These are phyloP conservation scores for Alternaria arborescens DNA, from an alignment of 2,329 filamentous ascomycete genomes.

Conservation along the genomic window DNA sequence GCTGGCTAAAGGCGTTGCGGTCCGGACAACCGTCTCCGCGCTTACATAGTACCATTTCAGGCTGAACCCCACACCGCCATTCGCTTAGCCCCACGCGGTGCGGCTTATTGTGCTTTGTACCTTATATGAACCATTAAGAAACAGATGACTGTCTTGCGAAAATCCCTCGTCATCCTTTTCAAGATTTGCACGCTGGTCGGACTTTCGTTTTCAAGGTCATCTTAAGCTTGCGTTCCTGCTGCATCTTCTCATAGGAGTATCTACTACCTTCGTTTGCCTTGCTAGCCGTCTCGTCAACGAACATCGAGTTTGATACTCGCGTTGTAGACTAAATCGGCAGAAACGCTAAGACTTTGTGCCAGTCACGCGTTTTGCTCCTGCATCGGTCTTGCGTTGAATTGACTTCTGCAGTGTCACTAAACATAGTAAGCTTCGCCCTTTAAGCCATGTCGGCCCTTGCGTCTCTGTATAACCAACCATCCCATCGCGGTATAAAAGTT, in stretches of 20 bases:
- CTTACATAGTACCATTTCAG: slow-evolving; percentile 34
- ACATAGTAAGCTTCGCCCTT: slow-evolving; percentile 41
- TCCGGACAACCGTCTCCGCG: slow-evolving; percentile 44
- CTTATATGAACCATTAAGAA: slow-evolving; percentile 33
- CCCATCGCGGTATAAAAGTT: slow-evolving; percentile 25
- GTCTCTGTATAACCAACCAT: slow-evolving; percentile 37
- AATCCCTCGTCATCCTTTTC: slow-evolving; percentile 15
- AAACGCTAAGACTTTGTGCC: slow-evolving; percentile 17
- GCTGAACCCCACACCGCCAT: slow-evolving; percentile 42
- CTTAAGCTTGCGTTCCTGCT: slow-evolving; percentile 6
- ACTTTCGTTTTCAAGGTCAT: slow-evolving; percentile 11
- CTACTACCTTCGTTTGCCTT: slow-evolving; percentile 15
- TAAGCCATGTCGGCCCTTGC: slow-evolving; percentile 29
- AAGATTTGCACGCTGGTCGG: slow-evolving; percentile 5
- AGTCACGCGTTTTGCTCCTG: slow-evolving; percentile 16
- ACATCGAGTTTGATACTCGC: slow-evolving; percentile 9
- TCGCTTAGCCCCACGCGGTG: slow-evolving; percentile 46
- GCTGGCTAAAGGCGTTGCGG: slow-evolving; percentile 44
- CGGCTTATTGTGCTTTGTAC: slow-evolving; percentile 33
- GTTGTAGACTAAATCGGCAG: slow-evolving; percentile 12
- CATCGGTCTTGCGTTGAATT: slow-evolving; percentile 21
- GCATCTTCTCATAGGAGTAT: slow-evolving; percentile 9
- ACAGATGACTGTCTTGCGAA: slow-evolving; percentile 17
- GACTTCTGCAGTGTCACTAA: slow-evolving; percentile 29
- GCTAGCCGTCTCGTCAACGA: slow-evolving; percentile 6